Evolutionary conservation across 2,329 filamentous ascomycete genomes (phyloP).

Genomic region (Hymenoscyphus albidus): DNA sequence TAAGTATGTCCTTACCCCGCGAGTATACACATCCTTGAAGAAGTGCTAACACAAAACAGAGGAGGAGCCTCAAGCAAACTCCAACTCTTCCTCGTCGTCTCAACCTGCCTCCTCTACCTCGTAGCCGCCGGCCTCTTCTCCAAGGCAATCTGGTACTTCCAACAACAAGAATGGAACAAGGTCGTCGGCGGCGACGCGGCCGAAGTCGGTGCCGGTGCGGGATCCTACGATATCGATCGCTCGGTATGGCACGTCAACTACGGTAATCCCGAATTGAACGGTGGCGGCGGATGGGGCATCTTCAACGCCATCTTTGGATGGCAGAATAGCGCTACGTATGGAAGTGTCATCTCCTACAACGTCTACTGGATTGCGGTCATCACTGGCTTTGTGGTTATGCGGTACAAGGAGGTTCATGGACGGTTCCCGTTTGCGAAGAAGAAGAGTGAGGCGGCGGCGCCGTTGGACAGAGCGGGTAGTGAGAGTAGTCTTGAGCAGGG

Average conservation of each 20-base stretch:
- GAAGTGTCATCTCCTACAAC: constrained; percentile 83
- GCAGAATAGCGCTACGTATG: constrained; percentile 84
- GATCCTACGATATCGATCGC: constrained; percentile 73
- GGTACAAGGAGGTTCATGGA: constrained; percentile 60
- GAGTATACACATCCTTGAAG: neutral
- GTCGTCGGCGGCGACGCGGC: constrained; percentile 49
- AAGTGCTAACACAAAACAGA: constrained; percentile 33
- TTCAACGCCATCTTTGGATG: constrained; percentile 85
- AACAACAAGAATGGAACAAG: constrained; percentile 61
- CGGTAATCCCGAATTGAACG: constrained; percentile 69
- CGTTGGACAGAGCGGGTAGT: constrained; percentile 8
- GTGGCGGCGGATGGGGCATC: constrained; percentile 78
- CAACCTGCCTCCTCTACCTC: constrained; percentile 79
- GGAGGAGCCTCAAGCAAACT: constrained; percentile 62
- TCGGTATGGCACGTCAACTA: constrained; percentile 85
- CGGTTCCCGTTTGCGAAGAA: constrained; percentile 39
- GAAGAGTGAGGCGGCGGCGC: constrained; percentile 2
- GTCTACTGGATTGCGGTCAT: constrained; percentile 79
- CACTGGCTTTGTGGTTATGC: constrained; percentile 57
- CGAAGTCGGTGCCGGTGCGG: constrained; percentile 63
- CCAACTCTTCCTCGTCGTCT: constrained; percentile 76
- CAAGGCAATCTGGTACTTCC: constrained; percentile 69
- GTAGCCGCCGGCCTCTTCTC: constrained; percentile 81
- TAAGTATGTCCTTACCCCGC: constrained; percentile 55
- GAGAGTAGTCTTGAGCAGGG: neutral